phyloP scores from a whole-genome alignment of 352 stramenopile species.

The Phytophthora tubulina region DNA sequence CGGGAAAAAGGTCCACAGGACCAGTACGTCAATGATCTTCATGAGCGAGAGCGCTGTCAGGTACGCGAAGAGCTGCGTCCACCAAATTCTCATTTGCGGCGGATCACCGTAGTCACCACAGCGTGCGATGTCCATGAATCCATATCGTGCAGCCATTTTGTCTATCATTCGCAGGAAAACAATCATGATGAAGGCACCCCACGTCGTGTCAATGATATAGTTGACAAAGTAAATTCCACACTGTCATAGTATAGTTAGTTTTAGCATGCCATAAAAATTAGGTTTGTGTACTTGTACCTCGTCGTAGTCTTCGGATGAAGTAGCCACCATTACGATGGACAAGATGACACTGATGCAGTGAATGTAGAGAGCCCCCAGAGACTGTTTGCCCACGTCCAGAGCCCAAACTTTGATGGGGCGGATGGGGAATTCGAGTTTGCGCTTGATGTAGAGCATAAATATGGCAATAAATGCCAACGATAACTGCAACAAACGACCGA shows the following conservation, averaged over 20 bases:
- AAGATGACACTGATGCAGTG: conserved; percentile 73
- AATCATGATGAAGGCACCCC: conserved; percentile 59
- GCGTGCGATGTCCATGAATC: conserved; percentile 50
- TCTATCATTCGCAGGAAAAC: conserved; percentile 56
- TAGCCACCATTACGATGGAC: conserved; percentile 65
- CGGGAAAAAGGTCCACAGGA: conserved; percentile 57
- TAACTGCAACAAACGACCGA: conserved; percentile 67
- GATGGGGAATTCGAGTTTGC: conserved; percentile 79
- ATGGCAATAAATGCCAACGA: conserved; percentile 58
- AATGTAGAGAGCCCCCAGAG: conserved; percentile 62
- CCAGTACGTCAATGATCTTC: conserved; percentile 58
- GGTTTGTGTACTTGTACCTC: conserved; percentile 43
- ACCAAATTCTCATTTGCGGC: conserved; percentile 63
- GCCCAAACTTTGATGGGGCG: conserved; percentile 75
- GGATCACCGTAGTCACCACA: conserved; percentile 81
- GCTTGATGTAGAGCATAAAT: conserved; percentile 81
- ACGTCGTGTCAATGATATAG: conserved; percentile 76
- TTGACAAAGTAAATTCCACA: conserved; percentile 82
- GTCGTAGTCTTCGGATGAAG: conserved; percentile 52
- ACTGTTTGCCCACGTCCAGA: conserved; percentile 79
- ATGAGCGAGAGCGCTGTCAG: conserved; percentile 53
- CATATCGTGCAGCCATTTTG: conserved; percentile 43
- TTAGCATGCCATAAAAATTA: background rate
- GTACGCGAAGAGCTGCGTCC: conserved; percentile 64
- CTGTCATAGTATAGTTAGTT: conserved; percentile 12